phyloP scores from a whole-genome alignment of 345 rosid genomes.

The Excoecaria agallocha region DNA sequence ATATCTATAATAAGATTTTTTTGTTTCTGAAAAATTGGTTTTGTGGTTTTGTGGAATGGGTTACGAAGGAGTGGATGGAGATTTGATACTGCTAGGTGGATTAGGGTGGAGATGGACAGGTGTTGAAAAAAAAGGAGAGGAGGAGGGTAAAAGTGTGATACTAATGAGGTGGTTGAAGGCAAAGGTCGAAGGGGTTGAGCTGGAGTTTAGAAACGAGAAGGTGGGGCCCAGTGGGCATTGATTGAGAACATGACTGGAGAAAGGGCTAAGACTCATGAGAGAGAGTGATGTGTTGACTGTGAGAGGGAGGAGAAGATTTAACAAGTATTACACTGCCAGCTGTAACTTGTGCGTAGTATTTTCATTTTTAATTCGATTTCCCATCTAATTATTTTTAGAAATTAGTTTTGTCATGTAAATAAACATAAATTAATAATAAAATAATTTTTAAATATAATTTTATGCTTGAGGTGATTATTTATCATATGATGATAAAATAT shows the following conservation, averaged over 20 bases:
- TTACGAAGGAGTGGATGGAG: not conserved
- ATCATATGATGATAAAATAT: too few relatives aligned
- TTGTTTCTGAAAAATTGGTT: not conserved
- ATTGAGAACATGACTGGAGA: constrained; percentile 18
- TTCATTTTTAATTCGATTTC: too few relatives aligned
- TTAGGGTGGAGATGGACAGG: not conserved
- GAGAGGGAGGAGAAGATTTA: not conserved
- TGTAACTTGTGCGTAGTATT: not conserved
- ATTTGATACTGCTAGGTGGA: not conserved
- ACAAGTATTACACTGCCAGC: not conserved
- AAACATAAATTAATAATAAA: too few relatives aligned
- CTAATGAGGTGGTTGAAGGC: not conserved
- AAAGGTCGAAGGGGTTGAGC: not conserved
- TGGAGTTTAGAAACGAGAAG: constrained; percentile 3
- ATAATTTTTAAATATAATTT: too few relatives aligned
- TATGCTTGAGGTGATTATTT: too few relatives aligned
- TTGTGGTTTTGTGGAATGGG: not conserved
- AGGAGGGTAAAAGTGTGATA: not conserved
- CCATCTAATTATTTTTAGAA: too few relatives aligned
- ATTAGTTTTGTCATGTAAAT: too few relatives aligned
- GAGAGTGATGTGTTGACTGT: constrained; percentile 30
- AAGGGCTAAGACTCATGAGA: constrained; percentile 24
- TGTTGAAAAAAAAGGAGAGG: not conserved
- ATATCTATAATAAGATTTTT: constrained; percentile 12
- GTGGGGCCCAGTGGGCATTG: constrained; percentile 27